These are phyloP conservation scores for Hyphopichia buzzinii DNA, from an alignment of 1,139 yeast genomes.

Conservation along the genomic window DNA sequence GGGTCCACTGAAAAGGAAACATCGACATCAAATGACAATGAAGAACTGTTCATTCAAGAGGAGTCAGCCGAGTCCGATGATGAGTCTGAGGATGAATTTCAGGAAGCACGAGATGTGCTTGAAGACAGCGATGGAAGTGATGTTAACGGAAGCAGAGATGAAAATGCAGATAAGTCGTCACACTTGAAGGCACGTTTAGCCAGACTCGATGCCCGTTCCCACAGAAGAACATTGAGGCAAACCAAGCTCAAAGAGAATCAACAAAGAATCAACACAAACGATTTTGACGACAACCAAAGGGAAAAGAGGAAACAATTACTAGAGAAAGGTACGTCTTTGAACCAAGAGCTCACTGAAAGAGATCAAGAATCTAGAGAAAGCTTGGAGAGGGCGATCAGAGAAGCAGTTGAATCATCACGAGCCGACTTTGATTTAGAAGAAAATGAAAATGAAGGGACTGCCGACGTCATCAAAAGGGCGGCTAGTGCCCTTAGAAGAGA, in stretches of 20 bases:
- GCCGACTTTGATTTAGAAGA: background rate
- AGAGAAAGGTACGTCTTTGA: background rate
- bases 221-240: background rate
- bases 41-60: no score
- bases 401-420: background rate
- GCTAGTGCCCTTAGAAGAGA: background rate
- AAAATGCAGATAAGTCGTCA: background rate
- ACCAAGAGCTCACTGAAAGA: background rate
- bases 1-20: background rate
- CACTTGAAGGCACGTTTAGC: background rate
- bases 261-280: background rate
- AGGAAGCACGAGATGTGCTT: background rate
- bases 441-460: background rate
- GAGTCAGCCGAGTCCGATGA: background rate
- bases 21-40: background rate
- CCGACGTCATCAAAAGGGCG: background rate
- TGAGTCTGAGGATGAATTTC: conserved; percentile 1
- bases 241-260: background rate
- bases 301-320: background rate
- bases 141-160: background rate
- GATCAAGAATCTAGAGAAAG: background rate
- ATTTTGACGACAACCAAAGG: background rate
- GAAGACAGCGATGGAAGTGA: background rate
- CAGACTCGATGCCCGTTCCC: background rate
- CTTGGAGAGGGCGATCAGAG: background rate